A percentile compares a stretch with the other conserved stretches of the same genome.
phyloP scores from a whole-genome alignment of 2,329 filamentous ascomycete genomes.

The Aspergillus candidus region DNA sequence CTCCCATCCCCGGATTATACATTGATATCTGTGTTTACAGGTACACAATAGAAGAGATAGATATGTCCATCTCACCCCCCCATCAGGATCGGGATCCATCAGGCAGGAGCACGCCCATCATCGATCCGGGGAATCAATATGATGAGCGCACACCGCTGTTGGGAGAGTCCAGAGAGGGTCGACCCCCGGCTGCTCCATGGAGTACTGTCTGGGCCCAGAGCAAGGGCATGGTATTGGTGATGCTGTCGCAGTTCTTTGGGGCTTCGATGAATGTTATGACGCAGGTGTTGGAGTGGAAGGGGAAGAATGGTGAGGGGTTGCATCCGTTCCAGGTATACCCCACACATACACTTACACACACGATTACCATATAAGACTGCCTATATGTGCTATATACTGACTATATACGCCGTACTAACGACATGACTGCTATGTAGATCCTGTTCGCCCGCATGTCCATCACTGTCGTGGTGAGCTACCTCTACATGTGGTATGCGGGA shows the following conservation, averaged over 20 bases:
- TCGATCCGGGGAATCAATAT: no score
- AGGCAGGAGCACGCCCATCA: no score
- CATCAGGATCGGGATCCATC: no score
- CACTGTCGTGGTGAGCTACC: slow-evolving; percentile 59
- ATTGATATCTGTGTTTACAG: no score
- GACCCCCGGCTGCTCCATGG: no score
- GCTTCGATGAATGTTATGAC: slow-evolving; percentile 80
- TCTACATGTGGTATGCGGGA: slow-evolving; percentile 67
- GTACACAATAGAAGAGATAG: no score
- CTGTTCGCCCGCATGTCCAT: slow-evolving; percentile 74
- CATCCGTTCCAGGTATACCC: slow-evolving; percentile 64
- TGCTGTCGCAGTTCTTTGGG: slow-evolving; percentile 72
- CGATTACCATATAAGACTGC: no score
- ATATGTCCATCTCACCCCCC: no score
- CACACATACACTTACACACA: no score
- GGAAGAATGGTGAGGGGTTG: slow-evolving; percentile 62
- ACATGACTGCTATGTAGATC: slow-evolving; percentile 42
- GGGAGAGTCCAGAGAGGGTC: no score
- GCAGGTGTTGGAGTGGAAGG: slow-evolving; percentile 63
- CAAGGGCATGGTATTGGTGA: slow-evolving; percentile 66
- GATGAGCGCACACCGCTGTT: no score
- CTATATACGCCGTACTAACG: not conserved
- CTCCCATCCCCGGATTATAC: no score
- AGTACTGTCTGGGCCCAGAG: slow-evolving; percentile 53
- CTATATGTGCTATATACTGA: not conserved